Base-by-base conservation (phyloP, 768 basidiomycete genomes). In the Phlebiopsis flavidoalba region DNA sequence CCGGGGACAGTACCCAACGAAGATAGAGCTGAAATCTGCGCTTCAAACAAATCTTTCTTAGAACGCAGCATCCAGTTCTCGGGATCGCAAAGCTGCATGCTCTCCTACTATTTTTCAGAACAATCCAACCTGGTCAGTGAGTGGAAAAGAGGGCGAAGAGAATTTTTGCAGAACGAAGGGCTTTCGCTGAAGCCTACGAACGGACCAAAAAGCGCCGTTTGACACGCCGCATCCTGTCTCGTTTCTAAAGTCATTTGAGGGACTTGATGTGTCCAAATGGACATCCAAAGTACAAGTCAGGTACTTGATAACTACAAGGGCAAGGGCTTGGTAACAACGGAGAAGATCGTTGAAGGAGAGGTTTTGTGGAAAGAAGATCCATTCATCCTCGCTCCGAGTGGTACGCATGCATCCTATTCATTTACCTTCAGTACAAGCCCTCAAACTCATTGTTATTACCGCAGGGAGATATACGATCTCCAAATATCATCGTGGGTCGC, bases 281-380 rank as follows among this genome's bases (percentile, higher is more conserved):
- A 85, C 85, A 22, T 70, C 71, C 12, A 88, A 86, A 66, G 79
- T 90, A 10, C 76, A 81, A 48, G 88, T 91, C 6, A 81, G 77
- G 67, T 80, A 84, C 72, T 93, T 67, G 78, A 83, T 52, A 78
- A 79, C 62, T 76, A 77, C 60, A 93, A 88, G 67, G 93, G 94
- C 2, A 95, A 95, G 67, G 94, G 93, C 0, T 76, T 96, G 37
- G 83, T 95, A 0, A 91, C 91, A 1, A 82, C 73, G 36, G 81
- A 84, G 53, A 76, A 79, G 33, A 88, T 95, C 57, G 73, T 75
- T 24, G 81, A 85, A 66, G 91, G 88, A 0, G 90, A 95, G 63
- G 75, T 84, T 4, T 70, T 96, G 17, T 95, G 93, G 91, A 87
- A 85, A 60, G 93, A 95, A 68, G 89, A 92, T 67, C 91, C 90